Evolutionary conservation across 2,329 filamentous ascomycete species (phyloP).

Genomic region (Periglandula ipomoeae): DNA sequence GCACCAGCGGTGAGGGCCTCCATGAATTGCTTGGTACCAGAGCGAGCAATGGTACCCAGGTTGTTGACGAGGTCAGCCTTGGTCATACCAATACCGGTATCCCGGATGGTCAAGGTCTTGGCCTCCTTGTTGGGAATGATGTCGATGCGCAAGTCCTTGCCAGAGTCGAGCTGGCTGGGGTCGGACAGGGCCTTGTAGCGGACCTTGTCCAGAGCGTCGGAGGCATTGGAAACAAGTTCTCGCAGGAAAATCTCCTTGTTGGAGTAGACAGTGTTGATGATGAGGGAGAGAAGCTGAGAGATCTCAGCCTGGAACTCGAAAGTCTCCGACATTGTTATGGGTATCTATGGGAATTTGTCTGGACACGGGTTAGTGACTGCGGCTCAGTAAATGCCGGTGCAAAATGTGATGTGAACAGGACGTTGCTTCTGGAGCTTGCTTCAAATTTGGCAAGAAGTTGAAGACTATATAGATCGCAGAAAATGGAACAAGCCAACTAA

Average conservation of each 20-base stretch:
- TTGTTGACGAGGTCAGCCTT: conserved; percentile 99
- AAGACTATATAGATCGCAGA: too few species aligned
- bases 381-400: neutral
- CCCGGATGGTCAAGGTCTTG: conserved; percentile 95
- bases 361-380: neutral
- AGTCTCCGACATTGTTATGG: conserved; percentile 79
- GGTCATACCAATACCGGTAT: conserved; percentile 99
- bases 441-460: too few species aligned
- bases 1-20: conserved; percentile 96
- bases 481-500: too few species aligned
- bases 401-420: neutral
- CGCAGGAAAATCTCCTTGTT: conserved; percentile 99
- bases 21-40: conserved; percentile 99
- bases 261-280: conserved; percentile 99
- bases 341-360: conserved; percentile 24
- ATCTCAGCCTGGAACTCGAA: conserved; percentile 99
- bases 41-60: conserved; percentile 97
- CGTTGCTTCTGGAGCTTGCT: too few species aligned
- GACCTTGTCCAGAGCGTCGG: conserved; percentile 99
- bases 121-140: conserved; percentile 96
- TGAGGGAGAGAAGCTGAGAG: conserved; percentile 98
- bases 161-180: conserved; percentile 89
- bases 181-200: conserved; percentile 97
- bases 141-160: conserved; percentile 98
- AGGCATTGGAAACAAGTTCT: conserved; percentile 97